Conservation (phyloP, 345 rosid genomes). For the Erucastrum elatum region DNA sequence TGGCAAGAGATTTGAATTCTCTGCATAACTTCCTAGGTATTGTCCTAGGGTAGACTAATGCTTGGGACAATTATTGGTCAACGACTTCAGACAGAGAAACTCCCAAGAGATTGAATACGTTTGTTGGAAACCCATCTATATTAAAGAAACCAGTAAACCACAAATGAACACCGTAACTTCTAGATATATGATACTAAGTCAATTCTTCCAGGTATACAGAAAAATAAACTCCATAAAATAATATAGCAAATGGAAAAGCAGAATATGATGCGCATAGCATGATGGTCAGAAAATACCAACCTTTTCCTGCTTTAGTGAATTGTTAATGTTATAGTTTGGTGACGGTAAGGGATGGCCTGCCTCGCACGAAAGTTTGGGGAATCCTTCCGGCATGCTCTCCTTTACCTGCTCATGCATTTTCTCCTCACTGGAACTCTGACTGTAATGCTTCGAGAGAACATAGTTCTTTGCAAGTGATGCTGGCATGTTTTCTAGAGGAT, state of each 20-base stretch:
- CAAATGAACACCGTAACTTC: conserved; percentile 5
- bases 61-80: not conserved
- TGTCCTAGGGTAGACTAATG: conserved; percentile 3
- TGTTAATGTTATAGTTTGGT: conserved; percentile 41
- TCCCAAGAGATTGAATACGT: conserved; percentile 7
- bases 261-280: conserved; percentile 16
- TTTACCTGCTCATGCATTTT: conserved; percentile 52
- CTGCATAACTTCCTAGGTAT: not conserved
- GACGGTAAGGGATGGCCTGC: conserved; percentile 49
- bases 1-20: conserved; percentile 8
- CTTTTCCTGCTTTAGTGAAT: conserved; percentile 50
- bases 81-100: conserved; percentile 16
- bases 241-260: conserved; percentile 9
- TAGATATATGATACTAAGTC: conserved; percentile 7
- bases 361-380: conserved; percentile 46
- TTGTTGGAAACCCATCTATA: conserved; percentile 11
- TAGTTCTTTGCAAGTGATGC: conserved; percentile 60
- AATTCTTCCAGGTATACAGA: conserved; percentile 9
- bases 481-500: conserved; percentile 69
- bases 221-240: conserved; percentile 16
- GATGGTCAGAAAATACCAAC: conserved; percentile 44
- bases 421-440: conserved; percentile 51
- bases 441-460: conserved; percentile 43
- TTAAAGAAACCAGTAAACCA: conserved; percentile 17
- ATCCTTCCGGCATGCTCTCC: conserved; percentile 51